phyloP scores from a whole-genome alignment of 192 early-diverging fungal genomes.

The Coemansia asiatica region DNA sequence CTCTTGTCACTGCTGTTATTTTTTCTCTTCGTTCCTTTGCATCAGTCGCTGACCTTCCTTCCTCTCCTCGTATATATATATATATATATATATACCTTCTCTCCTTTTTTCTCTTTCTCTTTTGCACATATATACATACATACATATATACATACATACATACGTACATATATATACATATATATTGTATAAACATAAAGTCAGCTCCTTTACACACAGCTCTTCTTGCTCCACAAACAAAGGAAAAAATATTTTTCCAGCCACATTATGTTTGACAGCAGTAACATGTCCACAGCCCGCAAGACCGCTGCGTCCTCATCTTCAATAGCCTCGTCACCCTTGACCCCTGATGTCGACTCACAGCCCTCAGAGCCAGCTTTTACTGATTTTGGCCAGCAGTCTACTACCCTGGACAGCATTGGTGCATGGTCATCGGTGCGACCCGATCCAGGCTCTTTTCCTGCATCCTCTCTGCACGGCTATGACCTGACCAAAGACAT shows the following conservation, averaged over 20 bases:
- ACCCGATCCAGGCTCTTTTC: conserved; percentile 14
- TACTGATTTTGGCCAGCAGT: conserved; percentile 21
- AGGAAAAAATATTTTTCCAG: background rate
- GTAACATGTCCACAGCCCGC: conserved; percentile 12
- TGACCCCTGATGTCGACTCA: conserved; percentile 32
- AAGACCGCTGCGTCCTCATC: conserved; percentile 36
- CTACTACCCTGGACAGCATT: conserved; percentile 42
- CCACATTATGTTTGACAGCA: conserved; percentile 25
- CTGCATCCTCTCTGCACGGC: conserved; percentile 6
- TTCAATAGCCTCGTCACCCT: conserved; percentile 37
- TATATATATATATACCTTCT: conserved; percentile 9
- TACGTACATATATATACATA: background rate
- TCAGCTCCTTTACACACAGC: background rate
- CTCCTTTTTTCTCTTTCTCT: background rate
- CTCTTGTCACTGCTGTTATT: conserved; percentile 12
- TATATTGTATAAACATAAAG: background rate
- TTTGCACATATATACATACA: conserved; percentile 4
- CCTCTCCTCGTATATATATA: conserved; percentile 14
- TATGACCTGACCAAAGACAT: conserved; percentile 17
- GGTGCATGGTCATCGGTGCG: conserved; percentile 50
- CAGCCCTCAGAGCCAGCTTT: conserved; percentile 27
- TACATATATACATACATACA: background rate
- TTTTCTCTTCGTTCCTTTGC: conserved; percentile 13
- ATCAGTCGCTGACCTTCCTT: background rate
- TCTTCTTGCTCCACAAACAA: conserved; percentile 2